Evolutionary conservation across 352 stramenopile genomes (phyloP).

Genomic region (Globisporangium nagaii): DNA sequence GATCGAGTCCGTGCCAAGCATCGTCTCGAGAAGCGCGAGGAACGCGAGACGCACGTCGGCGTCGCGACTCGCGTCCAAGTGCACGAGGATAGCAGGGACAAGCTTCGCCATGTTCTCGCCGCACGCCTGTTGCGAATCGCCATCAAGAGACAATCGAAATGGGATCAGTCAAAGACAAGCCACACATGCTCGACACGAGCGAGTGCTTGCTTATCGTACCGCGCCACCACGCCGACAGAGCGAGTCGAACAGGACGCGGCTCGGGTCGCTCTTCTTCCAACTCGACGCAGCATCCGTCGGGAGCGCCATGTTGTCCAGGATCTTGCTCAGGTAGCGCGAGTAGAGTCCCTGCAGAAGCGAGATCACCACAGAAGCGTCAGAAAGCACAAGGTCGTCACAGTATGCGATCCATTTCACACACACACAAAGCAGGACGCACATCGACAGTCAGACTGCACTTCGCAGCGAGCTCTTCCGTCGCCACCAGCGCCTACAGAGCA

Average conservation of each 20-base stretch:
- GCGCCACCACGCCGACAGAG: constrained; percentile 55
- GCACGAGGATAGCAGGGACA: constrained; percentile 55
- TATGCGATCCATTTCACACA: too few relatives aligned
- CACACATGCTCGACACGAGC: neutral
- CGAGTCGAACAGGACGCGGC: constrained; percentile 70
- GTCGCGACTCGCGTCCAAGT: constrained; percentile 61
- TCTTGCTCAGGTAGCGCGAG: constrained; percentile 34
- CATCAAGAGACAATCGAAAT: too few relatives aligned
- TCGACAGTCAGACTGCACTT: constrained; percentile 29
- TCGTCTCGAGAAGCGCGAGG: constrained; percentile 79
- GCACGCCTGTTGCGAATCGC: constrained; percentile 37
- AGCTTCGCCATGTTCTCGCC: constrained; percentile 48
- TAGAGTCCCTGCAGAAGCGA: constrained; percentile 43
- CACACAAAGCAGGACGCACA: constrained; percentile 20
- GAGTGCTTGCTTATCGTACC: constrained; percentile 21
- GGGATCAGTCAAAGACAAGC: too few relatives aligned
- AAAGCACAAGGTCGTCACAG: neutral
- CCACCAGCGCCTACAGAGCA: constrained; percentile 28
- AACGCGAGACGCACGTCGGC: constrained; percentile 76
- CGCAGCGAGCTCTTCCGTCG: constrained; percentile 25
- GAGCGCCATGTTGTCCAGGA: constrained; percentile 51
- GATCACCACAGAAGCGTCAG: too few relatives aligned
- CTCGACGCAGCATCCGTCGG: constrained; percentile 22
- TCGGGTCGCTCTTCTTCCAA: constrained; percentile 64
- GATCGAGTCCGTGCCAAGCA: constrained; percentile 55